Evolutionary conservation across 805 yeast genomes (phyloP), one percentile per base, ranked within the genome.

Genomic region (Monosporozyma aquatica): DNA sequence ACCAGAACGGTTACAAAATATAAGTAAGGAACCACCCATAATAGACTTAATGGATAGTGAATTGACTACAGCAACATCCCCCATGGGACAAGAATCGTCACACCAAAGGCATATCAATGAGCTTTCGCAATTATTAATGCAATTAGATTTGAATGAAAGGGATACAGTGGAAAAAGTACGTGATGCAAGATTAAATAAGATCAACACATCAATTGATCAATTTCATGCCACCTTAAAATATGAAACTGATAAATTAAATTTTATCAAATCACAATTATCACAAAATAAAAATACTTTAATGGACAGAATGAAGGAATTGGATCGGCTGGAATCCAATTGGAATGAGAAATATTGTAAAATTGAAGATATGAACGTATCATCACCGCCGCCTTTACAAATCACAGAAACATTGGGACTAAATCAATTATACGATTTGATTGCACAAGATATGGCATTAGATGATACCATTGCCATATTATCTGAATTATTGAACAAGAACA

Each of bases 361-460:
- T 4, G 32, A 21, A 3, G 15, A 24, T 21, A 17, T 14, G 7
- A 21, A 11, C 14, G 14, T 18, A 25, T 11, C 21, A 18, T 13
- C 32, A 26, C 14, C 4, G 13, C 23, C 18, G 21, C 28, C 28
- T 17, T 25, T 37, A n/a, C 62, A 77, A 1, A 62, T 67, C 27
- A 75, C 79, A 0, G 79, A 74, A 42, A 72, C 77, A 1, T 64
- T 67, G 0, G 78, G 72, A 1, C 68, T 72, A 42, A 70, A 74
- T 43, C 95, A 85, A 42, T 42, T 59, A n/a, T 56, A 58, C 33
- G 42, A 47, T 17, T 64, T 81, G 1, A 75, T 76, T 0, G 72
- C 87, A 15, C 80, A 76, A 30, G 84, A 82, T 41, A 70, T 72
- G 46, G 84, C 95, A 1, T 71, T 80, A n/a, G 73, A 74, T 24